Percentiles rank a stretch among this genome's conserved stretches.
Conservation (phyloP, 78 protist species). For the Dictyostelium discoideum region DNA sequence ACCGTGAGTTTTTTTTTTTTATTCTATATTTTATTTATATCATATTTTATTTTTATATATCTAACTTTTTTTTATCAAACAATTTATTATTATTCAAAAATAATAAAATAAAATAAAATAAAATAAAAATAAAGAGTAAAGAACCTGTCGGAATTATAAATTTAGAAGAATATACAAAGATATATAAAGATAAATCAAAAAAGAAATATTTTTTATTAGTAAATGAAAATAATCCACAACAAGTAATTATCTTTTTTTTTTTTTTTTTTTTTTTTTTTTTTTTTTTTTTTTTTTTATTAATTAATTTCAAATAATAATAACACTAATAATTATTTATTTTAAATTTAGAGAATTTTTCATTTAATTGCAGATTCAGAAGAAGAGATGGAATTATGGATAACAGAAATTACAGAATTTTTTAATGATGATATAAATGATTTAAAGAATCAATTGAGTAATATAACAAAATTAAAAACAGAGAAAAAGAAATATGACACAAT, state of each 20-base stretch:
- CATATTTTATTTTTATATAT: background rate
- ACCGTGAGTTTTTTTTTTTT: slow-evolving; percentile 8
- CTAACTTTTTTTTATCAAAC: background rate
- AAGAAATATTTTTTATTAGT: slow-evolving; percentile 30
- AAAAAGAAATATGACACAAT: background rate
- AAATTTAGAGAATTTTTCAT: slow-evolving; percentile 25
- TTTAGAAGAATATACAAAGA: slow-evolving; percentile 43
- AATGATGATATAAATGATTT: slow-evolving; percentile 62
- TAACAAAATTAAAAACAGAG: background rate
- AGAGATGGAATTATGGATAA: slow-evolving; percentile 39
- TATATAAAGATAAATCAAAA: slow-evolving; percentile 47
- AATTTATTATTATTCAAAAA: background rate
- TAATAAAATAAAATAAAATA: background rate
- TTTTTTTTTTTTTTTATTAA: background rate
- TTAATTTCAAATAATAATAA: too few relatives aligned
- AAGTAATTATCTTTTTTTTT: background rate
- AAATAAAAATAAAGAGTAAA: background rate
- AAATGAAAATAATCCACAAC: slow-evolving; percentile 51
- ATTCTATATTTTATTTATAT: background rate
- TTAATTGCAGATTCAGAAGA: slow-evolving; percentile 35
- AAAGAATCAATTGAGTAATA: slow-evolving; percentile 26
- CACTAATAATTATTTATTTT: too few relatives aligned
- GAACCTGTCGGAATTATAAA: slow-evolving; percentile 39
- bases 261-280: background rate
- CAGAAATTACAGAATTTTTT: slow-evolving; percentile 35